phyloP scores from a whole-genome alignment of 1,284 basidiomycete species.

The Gastroboletus turbinatus region DNA sequence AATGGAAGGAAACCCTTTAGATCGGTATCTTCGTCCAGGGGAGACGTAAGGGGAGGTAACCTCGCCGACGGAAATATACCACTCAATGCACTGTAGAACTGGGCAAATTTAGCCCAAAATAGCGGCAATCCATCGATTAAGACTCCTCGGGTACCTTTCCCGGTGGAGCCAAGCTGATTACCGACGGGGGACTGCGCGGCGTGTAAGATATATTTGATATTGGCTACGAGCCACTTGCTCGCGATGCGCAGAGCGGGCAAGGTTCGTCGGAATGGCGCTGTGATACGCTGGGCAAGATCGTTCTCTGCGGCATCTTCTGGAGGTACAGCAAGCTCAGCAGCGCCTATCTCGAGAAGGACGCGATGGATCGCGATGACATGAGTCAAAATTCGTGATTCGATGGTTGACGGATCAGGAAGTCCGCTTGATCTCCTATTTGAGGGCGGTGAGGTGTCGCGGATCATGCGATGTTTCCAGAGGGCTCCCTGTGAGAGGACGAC shows the following conservation, averaged over 20 bases:
- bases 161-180: constrained; percentile 7
- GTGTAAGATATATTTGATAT: constrained; percentile 69
- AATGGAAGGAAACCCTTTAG: constrained; percentile 88
- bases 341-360: constrained; percentile 67
- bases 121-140: constrained; percentile 35
- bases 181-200: constrained; percentile 29
- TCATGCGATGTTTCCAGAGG: constrained; percentile 79
- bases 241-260: constrained; percentile 86
- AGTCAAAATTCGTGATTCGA: constrained; percentile 70
- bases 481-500: constrained; percentile 75
- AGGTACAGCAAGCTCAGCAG: constrained; percentile 51
- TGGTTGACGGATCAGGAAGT: constrained; percentile 13
- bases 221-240: constrained; percentile 86
- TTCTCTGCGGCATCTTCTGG: constrained; percentile 52
- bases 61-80: constrained; percentile 69
- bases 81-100: constrained; percentile 65
- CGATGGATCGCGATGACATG: constrained; percentile 76
- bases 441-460: constrained; percentile 43
- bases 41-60: constrained; percentile 61
- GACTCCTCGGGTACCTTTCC: constrained; percentile 19
- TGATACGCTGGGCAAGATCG: constrained; percentile 79
- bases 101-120: constrained; percentile 78
- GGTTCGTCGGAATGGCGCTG: constrained; percentile 81
- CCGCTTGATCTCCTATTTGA: constrained; percentile 32
- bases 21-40: constrained; percentile 92